Conservation (phyloP, 2,329 filamentous ascomycete species). For the Ceratocystiopsis minuta region DNA sequence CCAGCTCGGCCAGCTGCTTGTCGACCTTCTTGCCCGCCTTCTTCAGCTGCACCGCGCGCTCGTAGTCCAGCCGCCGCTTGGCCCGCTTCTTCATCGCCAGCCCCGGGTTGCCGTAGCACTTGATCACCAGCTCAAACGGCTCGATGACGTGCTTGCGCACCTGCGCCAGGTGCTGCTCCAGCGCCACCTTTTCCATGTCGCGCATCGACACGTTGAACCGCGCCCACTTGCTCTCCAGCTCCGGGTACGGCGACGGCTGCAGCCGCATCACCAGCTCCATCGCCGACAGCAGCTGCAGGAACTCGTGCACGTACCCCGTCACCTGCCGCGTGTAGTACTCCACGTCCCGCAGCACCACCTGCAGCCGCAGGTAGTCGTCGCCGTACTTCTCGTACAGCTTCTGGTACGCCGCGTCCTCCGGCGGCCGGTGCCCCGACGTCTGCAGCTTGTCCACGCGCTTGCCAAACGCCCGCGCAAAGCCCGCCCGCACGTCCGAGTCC, state of each 20-base stretch:
- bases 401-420: constrained; percentile 68
- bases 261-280: constrained; percentile 67
- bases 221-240: constrained; percentile 87
- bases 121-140: constrained; percentile 27
- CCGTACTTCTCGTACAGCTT: constrained; percentile 73
- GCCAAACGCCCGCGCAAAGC: constrained; percentile 75
- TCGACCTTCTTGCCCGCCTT: constrained; percentile 73
- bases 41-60: constrained; percentile 59
- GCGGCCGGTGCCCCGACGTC: constrained; percentile 38
- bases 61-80: constrained; percentile 81
- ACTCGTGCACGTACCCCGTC: constrained; percentile 61
- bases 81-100: constrained; percentile 86
- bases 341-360: constrained; percentile 85
- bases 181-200: constrained; percentile 64
- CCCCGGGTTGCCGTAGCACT: constrained; percentile 57
- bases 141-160: constrained; percentile 72
- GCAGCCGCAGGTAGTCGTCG: constrained; percentile 79
- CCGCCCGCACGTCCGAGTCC: constrained; percentile 72
- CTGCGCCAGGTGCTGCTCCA: constrained; percentile 49
- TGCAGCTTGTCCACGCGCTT: constrained; percentile 73
- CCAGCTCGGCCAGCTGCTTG: constrained; percentile 64
- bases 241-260: constrained; percentile 55
- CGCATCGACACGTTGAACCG: constrained; percentile 75
- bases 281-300: constrained; percentile 61
- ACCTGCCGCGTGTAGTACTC: constrained; percentile 79